Conservation (phyloP, 441 rosid species). For the Erodium moschatum region DNA sequence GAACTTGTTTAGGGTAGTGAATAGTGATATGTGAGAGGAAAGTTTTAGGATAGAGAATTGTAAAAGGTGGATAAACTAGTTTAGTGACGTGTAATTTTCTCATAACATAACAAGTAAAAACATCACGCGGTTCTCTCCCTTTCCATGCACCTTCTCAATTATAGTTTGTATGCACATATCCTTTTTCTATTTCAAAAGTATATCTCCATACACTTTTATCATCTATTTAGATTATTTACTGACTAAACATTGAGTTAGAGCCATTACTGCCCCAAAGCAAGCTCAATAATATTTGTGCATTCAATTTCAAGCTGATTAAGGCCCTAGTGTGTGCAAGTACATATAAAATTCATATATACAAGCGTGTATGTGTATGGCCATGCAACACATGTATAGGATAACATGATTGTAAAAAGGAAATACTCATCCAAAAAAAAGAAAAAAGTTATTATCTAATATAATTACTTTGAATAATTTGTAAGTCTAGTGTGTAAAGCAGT, state of each 20-base stretch:
- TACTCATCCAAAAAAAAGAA: too few species aligned
- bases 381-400: too few species aligned
- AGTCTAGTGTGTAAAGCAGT: too few species aligned
- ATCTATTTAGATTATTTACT: not conserved
- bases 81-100: too few species aligned
- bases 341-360: not conserved
- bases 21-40: too few species aligned
- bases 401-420: not conserved
- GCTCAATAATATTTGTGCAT: not conserved
- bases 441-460: too few species aligned
- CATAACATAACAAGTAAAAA: conserved; percentile 3
- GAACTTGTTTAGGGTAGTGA: too few species aligned
- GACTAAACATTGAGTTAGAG: not conserved
- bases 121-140: not conserved
- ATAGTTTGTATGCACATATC: not conserved
- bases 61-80: too few species aligned
- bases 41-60: too few species aligned
- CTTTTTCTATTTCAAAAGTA: not conserved
- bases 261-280: not conserved
- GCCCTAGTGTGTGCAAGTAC: not conserved
- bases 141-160: not conserved
- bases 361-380: too few species aligned
- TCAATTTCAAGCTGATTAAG: not conserved
- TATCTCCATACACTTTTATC: not conserved
- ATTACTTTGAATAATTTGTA: too few species aligned